A percentile compares a stretch with the other conserved stretches of the same genome.
These are phyloP conservation scores for Picochlorum sp. DNA, from an alignment of 139 green algal genomes.

Conservation along the genomic window DNA sequence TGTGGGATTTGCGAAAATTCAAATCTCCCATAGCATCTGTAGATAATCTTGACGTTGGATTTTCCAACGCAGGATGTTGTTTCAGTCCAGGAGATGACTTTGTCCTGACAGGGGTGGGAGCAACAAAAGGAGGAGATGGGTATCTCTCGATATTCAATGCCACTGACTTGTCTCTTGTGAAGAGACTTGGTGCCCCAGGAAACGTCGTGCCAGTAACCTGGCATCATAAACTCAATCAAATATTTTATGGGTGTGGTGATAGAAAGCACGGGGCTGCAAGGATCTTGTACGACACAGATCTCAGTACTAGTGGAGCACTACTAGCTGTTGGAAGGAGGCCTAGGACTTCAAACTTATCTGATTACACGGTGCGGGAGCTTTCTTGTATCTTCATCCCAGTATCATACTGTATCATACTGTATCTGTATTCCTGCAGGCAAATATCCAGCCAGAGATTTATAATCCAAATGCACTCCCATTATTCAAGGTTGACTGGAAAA, in stretches of 20 bases:
- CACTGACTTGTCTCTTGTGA: slow-evolving; percentile 37
- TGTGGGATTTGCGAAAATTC: slow-evolving; percentile 69
- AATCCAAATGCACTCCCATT: slow-evolving; percentile 77
- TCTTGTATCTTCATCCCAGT: neutral
- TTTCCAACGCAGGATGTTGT: slow-evolving; percentile 45
- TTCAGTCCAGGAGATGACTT: slow-evolving; percentile 80
- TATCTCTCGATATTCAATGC: slow-evolving; percentile 38
- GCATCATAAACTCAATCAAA: slow-evolving; percentile 89
- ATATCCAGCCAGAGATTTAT: slow-evolving; percentile 62
- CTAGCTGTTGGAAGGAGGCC: slow-evolving; percentile 45
- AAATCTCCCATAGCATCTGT: slow-evolving; percentile 56
- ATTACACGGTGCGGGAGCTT: slow-evolving; percentile 29
- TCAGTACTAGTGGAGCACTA: slow-evolving; percentile 66
- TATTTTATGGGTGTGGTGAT: slow-evolving; percentile 70
- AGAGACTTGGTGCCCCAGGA: slow-evolving; percentile 44
- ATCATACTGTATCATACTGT: neutral
- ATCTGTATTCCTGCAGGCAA: slow-evolving; percentile 1
- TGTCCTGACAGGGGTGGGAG: slow-evolving; percentile 57
- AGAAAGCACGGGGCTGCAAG: slow-evolving; percentile 44
- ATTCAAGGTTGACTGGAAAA: slow-evolving; percentile 48
- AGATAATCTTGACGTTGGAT: slow-evolving; percentile 46
- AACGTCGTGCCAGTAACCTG: slow-evolving; percentile 61
- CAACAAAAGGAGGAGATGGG: slow-evolving; percentile 25
- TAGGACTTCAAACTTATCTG: slow-evolving; percentile 40
- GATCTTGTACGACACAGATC: slow-evolving; percentile 72